A percentile compares a stretch with the other conserved stretches of the same genome.
These are phyloP conservation scores for Penicillium herquei DNA, from an alignment of 495 filamentous ascomycete genomes.

Conservation along the genomic window DNA sequence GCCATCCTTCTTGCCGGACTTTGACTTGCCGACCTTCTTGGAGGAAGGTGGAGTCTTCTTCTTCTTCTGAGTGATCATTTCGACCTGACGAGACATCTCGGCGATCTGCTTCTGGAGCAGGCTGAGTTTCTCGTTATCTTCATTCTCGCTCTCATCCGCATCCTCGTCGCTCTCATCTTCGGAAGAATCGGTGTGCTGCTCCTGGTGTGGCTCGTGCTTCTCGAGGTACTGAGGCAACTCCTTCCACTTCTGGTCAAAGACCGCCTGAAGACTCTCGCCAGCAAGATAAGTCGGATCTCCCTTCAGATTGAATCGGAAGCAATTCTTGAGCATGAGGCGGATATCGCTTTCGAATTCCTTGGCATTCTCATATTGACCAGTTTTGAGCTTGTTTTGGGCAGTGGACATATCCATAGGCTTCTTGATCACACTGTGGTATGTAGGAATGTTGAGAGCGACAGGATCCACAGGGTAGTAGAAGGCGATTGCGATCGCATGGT, in stretches of 20 bases:
- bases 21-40: conserved; percentile 53
- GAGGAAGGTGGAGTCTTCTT: conserved; percentile 61
- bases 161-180: conserved; percentile 67
- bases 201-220: conserved; percentile 63
- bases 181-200: conserved; percentile 52
- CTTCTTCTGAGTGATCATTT: conserved; percentile 53
- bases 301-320: conserved; percentile 83
- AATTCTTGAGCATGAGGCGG: conserved; percentile 81
- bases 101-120: conserved; percentile 66
- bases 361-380: conserved; percentile 76
- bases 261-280: conserved; percentile 66
- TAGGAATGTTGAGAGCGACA: conserved; percentile 88
- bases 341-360: conserved; percentile 87
- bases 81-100: conserved; percentile 55
- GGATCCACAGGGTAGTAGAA: conserved; percentile 88
- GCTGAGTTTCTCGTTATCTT: conserved; percentile 64
- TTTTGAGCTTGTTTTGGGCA: conserved; percentile 68
- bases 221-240: conserved; percentile 76
- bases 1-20: conserved; percentile 51
- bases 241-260: conserved; percentile 72
- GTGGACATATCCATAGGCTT: conserved; percentile 93
- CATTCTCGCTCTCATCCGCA: conserved; percentile 62
- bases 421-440: conserved; percentile 90
- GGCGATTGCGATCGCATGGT: conserved; percentile 59
- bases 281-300: conserved; percentile 69